Evolutionary conservation across 2,329 filamentous ascomycete species (phyloP).

Genomic region (Aureobasidium uvarum): DNA sequence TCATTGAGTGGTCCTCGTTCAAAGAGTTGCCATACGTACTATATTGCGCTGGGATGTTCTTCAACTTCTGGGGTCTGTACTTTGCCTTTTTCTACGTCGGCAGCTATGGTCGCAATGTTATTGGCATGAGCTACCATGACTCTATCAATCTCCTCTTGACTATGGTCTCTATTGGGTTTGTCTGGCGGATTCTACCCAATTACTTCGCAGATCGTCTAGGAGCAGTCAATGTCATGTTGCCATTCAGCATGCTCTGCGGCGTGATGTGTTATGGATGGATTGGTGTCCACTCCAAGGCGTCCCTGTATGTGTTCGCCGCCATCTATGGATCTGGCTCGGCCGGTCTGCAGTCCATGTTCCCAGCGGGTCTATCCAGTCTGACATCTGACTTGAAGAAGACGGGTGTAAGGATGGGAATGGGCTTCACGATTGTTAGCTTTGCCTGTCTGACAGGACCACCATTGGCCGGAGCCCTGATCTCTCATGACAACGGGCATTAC

Average conservation of each 20-base stretch:
- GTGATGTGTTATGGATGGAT: constrained; percentile 58
- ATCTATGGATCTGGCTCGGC: constrained; percentile 48
- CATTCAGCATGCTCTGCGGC: constrained; percentile 48
- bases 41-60: constrained; percentile 33
- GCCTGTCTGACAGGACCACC: constrained; percentile 49
- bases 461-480: constrained; percentile 49
- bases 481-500: constrained; percentile 39
- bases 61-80: constrained; percentile 37
- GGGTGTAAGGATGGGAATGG: constrained; percentile 51
- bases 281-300: constrained; percentile 44
- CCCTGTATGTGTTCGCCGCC: constrained; percentile 47
- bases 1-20: constrained; percentile 41
- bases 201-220: constrained; percentile 57
- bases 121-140: constrained; percentile 49
- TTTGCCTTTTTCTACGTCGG: constrained; percentile 50
- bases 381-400: constrained; percentile 50
- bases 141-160: constrained; percentile 58
- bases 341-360: constrained; percentile 49
- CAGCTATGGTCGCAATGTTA: constrained; percentile 40
- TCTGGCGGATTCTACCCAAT: constrained; percentile 55
- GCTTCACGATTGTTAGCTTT: constrained; percentile 48
- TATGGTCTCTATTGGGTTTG: constrained; percentile 57
- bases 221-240: constrained; percentile 57
- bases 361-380: constrained; percentile 44
- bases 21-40: constrained; percentile 40